Conservation (phyloP, 352 stramenopile genomes). For the Phytophthora boehmeriae region DNA sequence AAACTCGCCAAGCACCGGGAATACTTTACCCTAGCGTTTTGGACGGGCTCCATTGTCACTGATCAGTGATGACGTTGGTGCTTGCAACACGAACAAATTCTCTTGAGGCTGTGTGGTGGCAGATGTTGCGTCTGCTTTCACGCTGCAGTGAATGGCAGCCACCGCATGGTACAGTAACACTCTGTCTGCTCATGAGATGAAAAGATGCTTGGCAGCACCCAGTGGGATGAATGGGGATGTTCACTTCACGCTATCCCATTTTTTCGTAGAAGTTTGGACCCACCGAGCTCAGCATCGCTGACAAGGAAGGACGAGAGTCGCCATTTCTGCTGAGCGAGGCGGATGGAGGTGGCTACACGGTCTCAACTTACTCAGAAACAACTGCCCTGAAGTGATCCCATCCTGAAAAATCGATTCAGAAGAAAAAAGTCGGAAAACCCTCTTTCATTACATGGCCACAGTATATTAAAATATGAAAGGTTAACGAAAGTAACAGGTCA, state of each 20-base stretch:
- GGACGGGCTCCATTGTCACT: too few species aligned
- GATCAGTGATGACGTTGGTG: too few species aligned
- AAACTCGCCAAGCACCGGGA: too few species aligned
- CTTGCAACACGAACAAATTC: neutral
- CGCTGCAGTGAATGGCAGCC: neutral
- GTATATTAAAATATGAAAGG: too few species aligned
- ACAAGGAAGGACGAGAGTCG: constrained; percentile 19
- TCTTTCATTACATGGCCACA: constrained; percentile 12
- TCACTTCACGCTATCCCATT: neutral
- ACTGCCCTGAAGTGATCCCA: neutral
- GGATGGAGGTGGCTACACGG: constrained; percentile 21
- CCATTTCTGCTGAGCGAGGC: constrained; percentile 5
- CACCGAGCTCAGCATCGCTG: constrained; percentile 1
- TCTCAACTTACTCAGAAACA: constrained; percentile 5
- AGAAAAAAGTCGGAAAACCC: constrained; percentile 26
- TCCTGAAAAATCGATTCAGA: neutral
- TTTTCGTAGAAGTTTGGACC: constrained; percentile 20
- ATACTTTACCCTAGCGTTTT: too few species aligned
- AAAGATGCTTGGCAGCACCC: neutral
- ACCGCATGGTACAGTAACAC: neutral
- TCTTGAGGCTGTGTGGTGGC: neutral
- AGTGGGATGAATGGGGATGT: neutral
- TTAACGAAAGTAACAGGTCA: too few species aligned
- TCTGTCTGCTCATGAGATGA: neutral
- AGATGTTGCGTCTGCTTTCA: neutral